Conservation (phyloP, 352 stramenopile genomes). For the Saprolegnia diclina region DNA sequence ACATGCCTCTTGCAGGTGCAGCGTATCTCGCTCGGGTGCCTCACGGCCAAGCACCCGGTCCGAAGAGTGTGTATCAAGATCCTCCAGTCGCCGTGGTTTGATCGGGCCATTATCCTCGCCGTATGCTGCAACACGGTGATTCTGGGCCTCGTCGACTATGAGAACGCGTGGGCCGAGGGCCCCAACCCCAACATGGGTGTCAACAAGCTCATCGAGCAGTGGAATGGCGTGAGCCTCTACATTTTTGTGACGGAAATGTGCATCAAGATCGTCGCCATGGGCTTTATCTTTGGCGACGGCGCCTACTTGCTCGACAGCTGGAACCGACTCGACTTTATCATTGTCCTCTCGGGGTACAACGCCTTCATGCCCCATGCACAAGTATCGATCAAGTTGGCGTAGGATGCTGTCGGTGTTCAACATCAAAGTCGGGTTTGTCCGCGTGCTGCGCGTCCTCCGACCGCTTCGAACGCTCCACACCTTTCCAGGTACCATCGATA, state of each 20-base stretch:
- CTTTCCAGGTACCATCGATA: constrained; percentile 1
- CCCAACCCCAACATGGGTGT: constrained; percentile 23
- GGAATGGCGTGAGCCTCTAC: constrained; percentile 56
- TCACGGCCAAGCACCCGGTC: constrained; percentile 45
- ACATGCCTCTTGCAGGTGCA: no score
- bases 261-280: constrained; percentile 89
- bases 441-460: constrained; percentile 83
- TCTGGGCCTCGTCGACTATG: constrained; percentile 79
- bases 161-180: constrained; percentile 34
- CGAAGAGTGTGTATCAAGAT: constrained; percentile 47
- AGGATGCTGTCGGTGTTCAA: constrained; percentile 26
- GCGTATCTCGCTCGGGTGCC: constrained; percentile 25
- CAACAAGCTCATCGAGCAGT: constrained; percentile 36
- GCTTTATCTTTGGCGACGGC: constrained; percentile 49
- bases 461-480: constrained; percentile 73
- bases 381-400: constrained; percentile 36
- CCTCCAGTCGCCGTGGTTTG: constrained; percentile 59
- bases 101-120: constrained; percentile 73
- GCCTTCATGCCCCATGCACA: constrained; percentile 22
- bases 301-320: constrained; percentile 81
- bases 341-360: constrained; percentile 80
- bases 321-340: constrained; percentile 91
- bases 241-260: constrained; percentile 81
- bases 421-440: constrained; percentile 35
- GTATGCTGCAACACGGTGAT: constrained; percentile 85